Evolutionary conservation across 495 filamentous ascomycete genomes (phyloP).

Genomic region (Tuber indicum): DNA sequence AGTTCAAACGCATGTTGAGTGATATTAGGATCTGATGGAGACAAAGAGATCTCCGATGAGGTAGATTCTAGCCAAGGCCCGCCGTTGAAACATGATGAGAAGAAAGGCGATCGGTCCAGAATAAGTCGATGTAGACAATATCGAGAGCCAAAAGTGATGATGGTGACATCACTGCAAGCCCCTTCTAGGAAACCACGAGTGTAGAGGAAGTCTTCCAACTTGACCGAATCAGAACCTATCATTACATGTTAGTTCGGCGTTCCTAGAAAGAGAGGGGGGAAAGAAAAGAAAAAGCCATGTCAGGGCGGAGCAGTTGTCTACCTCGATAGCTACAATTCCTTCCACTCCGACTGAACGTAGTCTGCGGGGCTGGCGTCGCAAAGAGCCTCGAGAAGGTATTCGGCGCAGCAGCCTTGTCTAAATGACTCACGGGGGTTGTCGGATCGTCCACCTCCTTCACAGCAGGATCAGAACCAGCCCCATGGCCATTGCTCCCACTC

Average conservation of each 20-base stretch:
- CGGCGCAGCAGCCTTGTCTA: constrained; percentile 37
- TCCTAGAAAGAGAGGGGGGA: too few species aligned
- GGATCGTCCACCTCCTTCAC: constrained; percentile 47
- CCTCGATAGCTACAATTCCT: constrained; percentile 43
- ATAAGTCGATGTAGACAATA: constrained; percentile 54
- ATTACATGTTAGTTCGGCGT: neutral
- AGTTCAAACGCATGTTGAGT: constrained; percentile 54
- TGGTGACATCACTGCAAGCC: constrained; percentile 53
- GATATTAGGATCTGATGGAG: constrained; percentile 54
- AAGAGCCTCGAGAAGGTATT: constrained; percentile 43
- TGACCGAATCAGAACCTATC: constrained; percentile 44
- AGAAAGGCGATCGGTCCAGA: constrained; percentile 56
- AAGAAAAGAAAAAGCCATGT: neutral
- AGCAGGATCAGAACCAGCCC: constrained; percentile 25
- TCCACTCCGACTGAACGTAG: constrained; percentile 38
- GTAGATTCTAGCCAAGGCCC: constrained; percentile 55
- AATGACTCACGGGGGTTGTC: constrained; percentile 34
- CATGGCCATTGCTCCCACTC: constrained; percentile 1
- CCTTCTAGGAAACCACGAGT: constrained; percentile 53
- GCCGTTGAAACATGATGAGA: constrained; percentile 51
- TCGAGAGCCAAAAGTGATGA: constrained; percentile 51
- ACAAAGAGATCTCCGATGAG: constrained; percentile 52
- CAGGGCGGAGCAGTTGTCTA: neutral
- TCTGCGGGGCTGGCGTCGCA: constrained; percentile 39
- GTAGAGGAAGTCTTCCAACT: constrained; percentile 54